A percentile compares a stretch with the other conserved stretches of the same genome.
phyloP scores from a whole-genome alignment of 805 yeast genomes.

The Saccharomycopsis fermentans region DNA sequence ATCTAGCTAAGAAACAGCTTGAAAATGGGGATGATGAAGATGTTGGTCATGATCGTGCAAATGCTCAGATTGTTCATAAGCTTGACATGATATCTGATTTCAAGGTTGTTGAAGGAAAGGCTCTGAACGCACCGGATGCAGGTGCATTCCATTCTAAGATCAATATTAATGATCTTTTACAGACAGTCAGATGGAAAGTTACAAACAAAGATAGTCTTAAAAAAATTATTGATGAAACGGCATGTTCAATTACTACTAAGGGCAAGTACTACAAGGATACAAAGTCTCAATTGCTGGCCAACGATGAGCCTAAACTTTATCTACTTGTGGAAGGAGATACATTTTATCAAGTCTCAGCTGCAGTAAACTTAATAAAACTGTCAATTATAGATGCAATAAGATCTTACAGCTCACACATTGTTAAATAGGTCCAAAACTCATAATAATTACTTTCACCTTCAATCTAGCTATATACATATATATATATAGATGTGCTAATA shows the following conservation, averaged over 20 bases:
- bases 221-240: conserved; percentile 58
- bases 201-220: conserved; percentile 55
- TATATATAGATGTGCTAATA: too few species aligned
- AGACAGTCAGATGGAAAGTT: conserved; percentile 66
- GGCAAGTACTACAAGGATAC: conserved; percentile 58
- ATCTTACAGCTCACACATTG: background rate
- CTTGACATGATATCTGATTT: conserved; percentile 15
- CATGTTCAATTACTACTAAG: conserved; percentile 68
- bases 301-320: conserved; percentile 65
- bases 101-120: conserved; percentile 27
- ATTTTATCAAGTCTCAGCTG: conserved; percentile 12
- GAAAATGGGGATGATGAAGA: conserved; percentile 10
- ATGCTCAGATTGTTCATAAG: background rate
- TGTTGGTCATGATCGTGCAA: conserved; percentile 21
- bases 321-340: conserved; percentile 65
- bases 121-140: conserved; percentile 45
- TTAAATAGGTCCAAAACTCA: background rate
- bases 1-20: conserved; percentile 5
- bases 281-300: conserved; percentile 45
- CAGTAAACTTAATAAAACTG: conserved; percentile 14
- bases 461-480: too few species aligned
- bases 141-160: conserved; percentile 55
- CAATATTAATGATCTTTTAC: conserved; percentile 78
- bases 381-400: conserved; percentile 13
- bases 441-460: background rate